Conservation (phyloP, 768 basidiomycete species). For the Boletus coccyginus region DNA sequence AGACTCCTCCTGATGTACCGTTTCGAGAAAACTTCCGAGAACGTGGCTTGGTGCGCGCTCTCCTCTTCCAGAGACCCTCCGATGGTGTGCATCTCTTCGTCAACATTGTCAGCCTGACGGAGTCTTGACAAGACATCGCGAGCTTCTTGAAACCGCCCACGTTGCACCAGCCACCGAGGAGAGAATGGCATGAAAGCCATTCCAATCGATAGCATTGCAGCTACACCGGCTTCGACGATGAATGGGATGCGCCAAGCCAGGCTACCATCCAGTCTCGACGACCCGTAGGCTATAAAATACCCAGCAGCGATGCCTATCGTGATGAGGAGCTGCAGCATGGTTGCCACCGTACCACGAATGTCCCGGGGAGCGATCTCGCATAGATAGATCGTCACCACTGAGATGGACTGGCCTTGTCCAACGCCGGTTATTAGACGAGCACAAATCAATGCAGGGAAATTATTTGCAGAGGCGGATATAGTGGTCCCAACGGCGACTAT, state of each 20-base stretch:
- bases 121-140: slow-evolving; percentile 25
- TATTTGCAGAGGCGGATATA: slow-evolving; percentile 36
- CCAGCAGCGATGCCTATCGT: slow-evolving; percentile 42
- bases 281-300: slow-evolving; percentile 25
- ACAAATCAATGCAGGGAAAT: slow-evolving; percentile 38
- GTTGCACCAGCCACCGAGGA: slow-evolving; percentile 31
- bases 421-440: slow-evolving; percentile 46
- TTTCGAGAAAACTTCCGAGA: slow-evolving; percentile 29
- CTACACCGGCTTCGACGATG: slow-evolving; percentile 24
- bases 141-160: slow-evolving; percentile 32
- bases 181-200: slow-evolving; percentile 23
- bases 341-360: slow-evolving; percentile 40
- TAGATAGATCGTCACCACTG: slow-evolving; percentile 39
- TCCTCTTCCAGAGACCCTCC: slow-evolving; percentile 23
- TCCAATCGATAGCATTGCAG: slow-evolving; percentile 16
- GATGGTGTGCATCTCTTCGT: slow-evolving; percentile 23
- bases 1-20: slow-evolving; percentile 34
- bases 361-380: slow-evolving; percentile 43
- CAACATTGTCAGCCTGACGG: slow-evolving; percentile 9
- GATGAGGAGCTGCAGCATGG: slow-evolving; percentile 42
- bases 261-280: slow-evolving; percentile 20
- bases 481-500: slow-evolving; percentile 42
- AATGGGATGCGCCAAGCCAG: slow-evolving; percentile 30
- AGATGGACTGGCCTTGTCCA: slow-evolving; percentile 46
- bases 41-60: slow-evolving; percentile 16